Base-by-base conservation (phyloP, 306 rosid species). In the Gleditsia sinensis region DNA sequence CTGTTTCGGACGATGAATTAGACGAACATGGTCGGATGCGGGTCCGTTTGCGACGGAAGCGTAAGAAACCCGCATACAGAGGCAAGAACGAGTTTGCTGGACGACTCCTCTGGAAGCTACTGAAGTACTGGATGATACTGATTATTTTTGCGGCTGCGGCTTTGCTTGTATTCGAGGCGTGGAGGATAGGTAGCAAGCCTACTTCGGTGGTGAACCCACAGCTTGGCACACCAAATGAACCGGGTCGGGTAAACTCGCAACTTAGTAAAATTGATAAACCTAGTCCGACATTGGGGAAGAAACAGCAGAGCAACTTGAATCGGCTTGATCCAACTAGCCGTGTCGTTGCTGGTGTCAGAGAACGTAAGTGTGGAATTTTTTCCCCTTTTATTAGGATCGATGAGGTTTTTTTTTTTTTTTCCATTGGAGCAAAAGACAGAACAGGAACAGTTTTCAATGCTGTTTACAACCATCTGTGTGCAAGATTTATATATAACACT, bases 11-110 rank as follows among this genome's bases (percentile, higher is more conserved):
- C 63, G 90, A 89, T 8, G 98, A 93, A 14, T 6, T 82, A 50
- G 95, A 90, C 65, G 97, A 93, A 16, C 84, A 83, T 56, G 91
- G 88, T 69, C 85, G 92, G 51, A 84, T 78, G 87, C 93, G 98
- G 9, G 83, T 71, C 60, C 96, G 93, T 27, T 87, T 84, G 28
- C 90, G 93, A 9, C 80, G 92, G 66, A 91, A 91, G 80, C 96
- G 93, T 42, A 87, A 78, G 90, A 93, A 88, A 75, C 74, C 78
- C 64, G 71, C 74, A n/a, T 59, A 84, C 81, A 81, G 78, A 70
- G 58, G 36, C 60, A 83, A 79, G 75, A 58, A 68, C 27, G 88
- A 81, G 67, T 73, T 85, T 34, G 32, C 74, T 36, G 69, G 61
- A 62, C 86, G 87, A 28, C 21, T 85, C 11, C 46, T 86, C 23